Percentiles rank a stretch among this genome's conserved stretches.
Evolutionary conservation across 345 rosid genomes (phyloP).

Genomic region (Clausena lansium): DNA sequence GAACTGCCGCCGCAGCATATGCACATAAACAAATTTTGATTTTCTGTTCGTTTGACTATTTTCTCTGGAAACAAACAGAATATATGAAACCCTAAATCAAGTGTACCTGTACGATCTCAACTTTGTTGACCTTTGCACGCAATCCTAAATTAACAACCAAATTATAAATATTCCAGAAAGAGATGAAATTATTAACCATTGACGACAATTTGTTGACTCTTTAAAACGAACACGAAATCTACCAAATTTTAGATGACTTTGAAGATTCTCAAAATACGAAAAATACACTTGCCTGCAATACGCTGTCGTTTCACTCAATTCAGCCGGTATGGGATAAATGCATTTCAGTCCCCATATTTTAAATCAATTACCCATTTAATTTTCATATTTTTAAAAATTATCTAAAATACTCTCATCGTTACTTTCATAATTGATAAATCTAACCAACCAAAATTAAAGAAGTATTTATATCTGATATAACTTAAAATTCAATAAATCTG

Average conservation of each 20-base stretch:
- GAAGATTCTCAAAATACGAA: too few species aligned
- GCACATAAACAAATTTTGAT: not conserved
- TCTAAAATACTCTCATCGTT: too few species aligned
- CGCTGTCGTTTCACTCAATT: too few species aligned
- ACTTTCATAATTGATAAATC: too few species aligned
- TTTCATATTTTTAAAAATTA: too few species aligned
- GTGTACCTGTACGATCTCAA: slow-evolving; percentile 5
- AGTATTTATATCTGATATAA: too few species aligned
- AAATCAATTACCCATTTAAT: accelerated
- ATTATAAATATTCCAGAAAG: not conserved
- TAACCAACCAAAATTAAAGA: too few species aligned
- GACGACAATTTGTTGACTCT: not conserved
- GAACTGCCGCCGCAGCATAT: not conserved
- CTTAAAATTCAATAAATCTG: too few species aligned
- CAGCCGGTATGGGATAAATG: accelerated
- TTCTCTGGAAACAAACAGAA: slow-evolving; percentile 11
- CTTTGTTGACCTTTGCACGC: not conserved
- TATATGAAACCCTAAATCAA: not conserved
- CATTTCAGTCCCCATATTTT: accelerated
- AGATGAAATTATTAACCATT: not conserved
- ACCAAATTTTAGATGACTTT: too few species aligned
- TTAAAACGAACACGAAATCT: not conserved
- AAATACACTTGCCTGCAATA: too few species aligned
- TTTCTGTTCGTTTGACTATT: not conserved
- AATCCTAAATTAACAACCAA: not conserved